Evolutionary conservation across 192 early-diverging fungal species (phyloP).

Genomic region (Allomyces arbusculus): DNA sequence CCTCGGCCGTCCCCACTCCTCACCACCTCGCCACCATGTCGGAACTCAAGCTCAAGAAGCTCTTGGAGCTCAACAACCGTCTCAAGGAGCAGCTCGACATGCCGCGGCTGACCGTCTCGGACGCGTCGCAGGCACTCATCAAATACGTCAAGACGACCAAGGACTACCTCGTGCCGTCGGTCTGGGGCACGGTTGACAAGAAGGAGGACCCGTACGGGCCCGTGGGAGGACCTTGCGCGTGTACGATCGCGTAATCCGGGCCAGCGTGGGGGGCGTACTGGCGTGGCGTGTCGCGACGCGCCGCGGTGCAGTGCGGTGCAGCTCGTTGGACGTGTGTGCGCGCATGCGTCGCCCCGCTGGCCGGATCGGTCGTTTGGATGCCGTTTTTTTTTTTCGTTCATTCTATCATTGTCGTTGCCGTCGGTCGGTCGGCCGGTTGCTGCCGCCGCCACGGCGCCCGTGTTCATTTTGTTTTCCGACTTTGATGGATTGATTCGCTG

Average conservation of each 20-base stretch:
- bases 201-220: conserved; percentile 9
- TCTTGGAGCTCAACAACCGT: conserved; percentile 51
- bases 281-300: no score
- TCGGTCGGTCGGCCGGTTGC: no score
- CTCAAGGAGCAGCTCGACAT: conserved; percentile 59
- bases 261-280: not conserved
- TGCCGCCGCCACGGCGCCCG: no score
- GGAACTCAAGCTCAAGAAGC: conserved; percentile 48
- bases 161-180: conserved; percentile 11
- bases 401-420: no score
- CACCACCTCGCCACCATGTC: conserved; percentile 9
- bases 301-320: no score
- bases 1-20: no score
- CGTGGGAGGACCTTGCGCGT: not conserved
- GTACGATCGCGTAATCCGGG: not conserved
- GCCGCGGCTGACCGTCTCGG: conserved; percentile 50
- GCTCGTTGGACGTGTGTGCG: no score
- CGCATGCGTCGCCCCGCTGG: no score
- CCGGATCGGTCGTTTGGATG: no score
- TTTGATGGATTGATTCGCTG: no score
- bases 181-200: conserved; percentile 16
- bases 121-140: conserved; percentile 31
- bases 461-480: no score
- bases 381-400: no score
- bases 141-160: conserved; percentile 9